Evolutionary conservation across 2,329 filamentous ascomycete genomes (phyloP).

Genomic region (Tolypocladium inflatum): DNA sequence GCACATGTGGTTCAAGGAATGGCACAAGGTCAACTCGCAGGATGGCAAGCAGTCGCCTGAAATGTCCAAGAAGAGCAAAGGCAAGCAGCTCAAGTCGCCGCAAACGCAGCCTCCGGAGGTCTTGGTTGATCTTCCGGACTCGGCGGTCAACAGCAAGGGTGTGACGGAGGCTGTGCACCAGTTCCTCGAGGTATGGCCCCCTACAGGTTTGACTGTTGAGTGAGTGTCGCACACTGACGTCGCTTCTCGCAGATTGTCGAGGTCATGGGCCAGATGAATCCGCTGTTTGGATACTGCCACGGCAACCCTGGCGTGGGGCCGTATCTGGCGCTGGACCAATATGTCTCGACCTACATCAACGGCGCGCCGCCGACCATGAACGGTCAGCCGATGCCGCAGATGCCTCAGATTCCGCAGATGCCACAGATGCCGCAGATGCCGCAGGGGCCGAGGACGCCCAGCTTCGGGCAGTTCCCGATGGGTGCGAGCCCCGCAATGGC

Average conservation of each 20-base stretch:
- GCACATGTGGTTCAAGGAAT: conserved; percentile 58
- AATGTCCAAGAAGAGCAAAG: conserved; percentile 58
- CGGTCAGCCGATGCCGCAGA: conserved; percentile 36
- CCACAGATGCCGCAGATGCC: conserved; percentile 27
- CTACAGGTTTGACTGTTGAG: conserved; percentile 8
- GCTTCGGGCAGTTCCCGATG: conserved; percentile 48
- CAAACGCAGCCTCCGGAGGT: conserved; percentile 47
- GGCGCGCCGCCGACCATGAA: conserved; percentile 30
- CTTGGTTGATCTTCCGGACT: conserved; percentile 47
- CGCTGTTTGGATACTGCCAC: conserved; percentile 50
- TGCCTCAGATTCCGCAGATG: neutral
- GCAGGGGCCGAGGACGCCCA: conserved; percentile 42
- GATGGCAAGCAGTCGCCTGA: conserved; percentile 53
- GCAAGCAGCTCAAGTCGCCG: conserved; percentile 49
- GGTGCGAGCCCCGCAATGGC: conserved; percentile 49
- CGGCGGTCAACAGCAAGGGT: conserved; percentile 48
- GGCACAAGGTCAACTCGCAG: conserved; percentile 47
- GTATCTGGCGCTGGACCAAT: conserved; percentile 51
- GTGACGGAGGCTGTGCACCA: conserved; percentile 53
- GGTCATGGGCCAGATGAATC: conserved; percentile 58
- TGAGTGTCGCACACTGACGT: neutral
- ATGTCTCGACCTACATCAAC: conserved; percentile 40
- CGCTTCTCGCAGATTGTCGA: conserved; percentile 43
- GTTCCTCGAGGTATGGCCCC: conserved; percentile 48
- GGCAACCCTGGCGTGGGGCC: conserved; percentile 43